Evolutionary conservation across 2,329 filamentous ascomycete genomes (phyloP), one percentile per base, ranked within the genome.

Genomic region (Neopestalotiopsis clavispora): DNA sequence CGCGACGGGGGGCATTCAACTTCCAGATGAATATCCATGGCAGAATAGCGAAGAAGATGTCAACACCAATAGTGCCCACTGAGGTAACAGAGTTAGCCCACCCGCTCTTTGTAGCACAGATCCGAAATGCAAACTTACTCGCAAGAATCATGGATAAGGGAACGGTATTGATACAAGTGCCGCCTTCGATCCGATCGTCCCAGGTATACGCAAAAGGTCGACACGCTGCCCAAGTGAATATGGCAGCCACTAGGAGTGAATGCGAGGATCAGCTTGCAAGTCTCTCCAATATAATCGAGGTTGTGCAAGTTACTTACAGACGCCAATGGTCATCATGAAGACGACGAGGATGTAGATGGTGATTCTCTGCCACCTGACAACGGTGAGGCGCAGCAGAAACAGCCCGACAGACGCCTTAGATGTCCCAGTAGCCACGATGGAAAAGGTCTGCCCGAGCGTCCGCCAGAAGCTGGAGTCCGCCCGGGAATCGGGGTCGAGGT

Each of bases 351-450:
- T 34, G 78, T 78, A 82, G 42, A 83, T 80, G 0, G 70, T 72
- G 2, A 81, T 59, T n/a, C 75, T 77, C 70, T 82, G 80, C 78
- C 78, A 80, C 12, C 32, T 67, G 10, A 71, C 70, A 3, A 74
- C 74, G 12, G 82, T 79, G 17, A 83, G 72, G 0, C 81, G 78
- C 2, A 82, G 71, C 9, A 84, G 67, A 65, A 83, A 83, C 9
- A 82, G 75, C 0, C 79, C 81, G 0, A 83, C 72, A 0, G 81
- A 82, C 64, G 74, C 70, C 45, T 84, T 84, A 0, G 81, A 79
- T 6, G 79, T 72, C 4, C 78, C 78, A 75, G 82, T 83, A 13
- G 80, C 81, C 1, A 81, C 62, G 4, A 83, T 72, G 0, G 78
- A 78, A 40, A 83, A 81, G 0, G 76, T 76, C 65, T 81, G 79